These are phyloP conservation scores for Komagataella populi DNA, from an alignment of 805 yeast genomes.

Conservation along the genomic window DNA sequence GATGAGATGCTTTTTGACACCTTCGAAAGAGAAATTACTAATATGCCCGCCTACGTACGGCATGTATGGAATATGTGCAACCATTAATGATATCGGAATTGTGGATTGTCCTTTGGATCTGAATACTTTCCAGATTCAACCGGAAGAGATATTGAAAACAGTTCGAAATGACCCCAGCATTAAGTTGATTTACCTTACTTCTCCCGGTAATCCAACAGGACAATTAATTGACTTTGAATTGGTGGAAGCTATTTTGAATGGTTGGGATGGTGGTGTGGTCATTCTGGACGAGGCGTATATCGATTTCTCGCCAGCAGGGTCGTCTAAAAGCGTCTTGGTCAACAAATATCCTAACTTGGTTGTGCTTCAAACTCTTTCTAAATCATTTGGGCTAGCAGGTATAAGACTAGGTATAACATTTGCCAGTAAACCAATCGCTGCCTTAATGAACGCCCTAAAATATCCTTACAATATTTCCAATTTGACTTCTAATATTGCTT, in stretches of 20 bases:
- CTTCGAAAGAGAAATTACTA: slow-evolving; percentile 71
- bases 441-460: slow-evolving; percentile 74
- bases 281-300: slow-evolving; percentile 93
- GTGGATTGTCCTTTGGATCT: slow-evolving; percentile 65
- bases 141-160: slow-evolving; percentile 35
- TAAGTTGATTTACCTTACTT: slow-evolving; percentile 72
- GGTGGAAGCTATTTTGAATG: slow-evolving; percentile 32
- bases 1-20: slow-evolving; percentile 72
- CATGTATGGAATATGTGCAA: slow-evolving; percentile 88
- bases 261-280: slow-evolving; percentile 70
- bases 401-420: slow-evolving; percentile 79
- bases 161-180: slow-evolving; percentile 45
- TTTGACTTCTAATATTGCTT: slow-evolving; percentile 62
- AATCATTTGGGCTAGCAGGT: slow-evolving; percentile 94
- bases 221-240: slow-evolving; percentile 35
- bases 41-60: slow-evolving; percentile 95
- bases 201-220: slow-evolving; percentile 97
- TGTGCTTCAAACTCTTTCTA: slow-evolving; percentile 85
- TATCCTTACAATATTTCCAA: slow-evolving; percentile 93
- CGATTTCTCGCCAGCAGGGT: slow-evolving; percentile 61
- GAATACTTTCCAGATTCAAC: slow-evolving; percentile 49
- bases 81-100: slow-evolving; percentile 74
- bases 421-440: slow-evolving; percentile 45
- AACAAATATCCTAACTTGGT: slow-evolving; percentile 72
- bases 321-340: slow-evolving; percentile 67